These are phyloP conservation scores for Mycena galopus DNA, from an alignment of 768 basidiomycete genomes.

Conservation along the genomic window DNA sequence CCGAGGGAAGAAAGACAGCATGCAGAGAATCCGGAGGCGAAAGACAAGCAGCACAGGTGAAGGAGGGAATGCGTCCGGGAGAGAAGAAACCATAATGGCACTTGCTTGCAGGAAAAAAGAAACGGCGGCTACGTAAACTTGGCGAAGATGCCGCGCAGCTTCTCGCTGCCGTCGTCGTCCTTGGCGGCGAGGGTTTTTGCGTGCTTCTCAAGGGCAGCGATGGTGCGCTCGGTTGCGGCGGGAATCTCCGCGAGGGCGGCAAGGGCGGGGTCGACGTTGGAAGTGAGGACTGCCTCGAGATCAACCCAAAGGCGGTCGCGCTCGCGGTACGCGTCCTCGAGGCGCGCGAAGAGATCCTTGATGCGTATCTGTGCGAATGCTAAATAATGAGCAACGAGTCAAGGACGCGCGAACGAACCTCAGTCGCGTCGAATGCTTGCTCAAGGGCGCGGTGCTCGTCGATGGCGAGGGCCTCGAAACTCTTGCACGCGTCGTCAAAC, in stretches of 20 bases:
- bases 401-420: constrained; percentile 50
- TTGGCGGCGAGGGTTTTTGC: constrained; percentile 56
- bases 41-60: too few relatives aligned
- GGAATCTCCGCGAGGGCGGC: constrained; percentile 61
- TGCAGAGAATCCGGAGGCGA: background rate
- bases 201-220: constrained; percentile 67
- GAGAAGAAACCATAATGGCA: background rate
- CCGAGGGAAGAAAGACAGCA: background rate
- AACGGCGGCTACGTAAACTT: constrained; percentile 20
- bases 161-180: constrained; percentile 41
- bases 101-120: too few relatives aligned
- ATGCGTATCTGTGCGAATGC: constrained; percentile 54
- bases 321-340: constrained; percentile 61
- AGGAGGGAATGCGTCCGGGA: background rate
- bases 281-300: constrained; percentile 56
- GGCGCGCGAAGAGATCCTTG: constrained; percentile 54
- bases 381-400: background rate
- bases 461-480: constrained; percentile 60
- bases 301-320: constrained; percentile 66
- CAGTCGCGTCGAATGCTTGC: constrained; percentile 52
- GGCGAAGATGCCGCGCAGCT: constrained; percentile 34
- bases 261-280: constrained; percentile 59
- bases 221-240: constrained; percentile 63
- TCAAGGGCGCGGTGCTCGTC: constrained; percentile 59
- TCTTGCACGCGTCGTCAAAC: constrained; percentile 69